Percentiles rank a stretch among this genome's conserved stretches.
These are phyloP conservation scores for Epichloe amarillans DNA, from an alignment of 2,329 filamentous ascomycete genomes.

Conservation along the genomic window DNA sequence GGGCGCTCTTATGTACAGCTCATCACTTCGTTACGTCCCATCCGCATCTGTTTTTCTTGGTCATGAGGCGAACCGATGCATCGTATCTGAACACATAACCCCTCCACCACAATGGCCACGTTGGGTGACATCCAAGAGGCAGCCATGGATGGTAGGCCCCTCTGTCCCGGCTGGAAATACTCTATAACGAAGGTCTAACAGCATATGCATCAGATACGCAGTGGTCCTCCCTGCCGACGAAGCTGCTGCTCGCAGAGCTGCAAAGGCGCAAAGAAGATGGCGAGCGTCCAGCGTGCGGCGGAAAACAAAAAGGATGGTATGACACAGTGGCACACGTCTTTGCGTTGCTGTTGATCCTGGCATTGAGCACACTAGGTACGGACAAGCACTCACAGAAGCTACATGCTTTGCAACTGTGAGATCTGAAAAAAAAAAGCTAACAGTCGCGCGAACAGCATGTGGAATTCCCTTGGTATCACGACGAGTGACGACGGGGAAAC, in stretches of 20 bases:
- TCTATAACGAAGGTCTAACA: conserved; percentile 1
- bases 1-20: too few relatives aligned
- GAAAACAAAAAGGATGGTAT: conserved; percentile 40
- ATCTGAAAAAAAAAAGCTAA: neutral
- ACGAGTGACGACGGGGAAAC: conserved; percentile 41
- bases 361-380: conserved; percentile 44
- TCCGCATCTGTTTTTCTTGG: neutral
- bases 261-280: conserved; percentile 29
- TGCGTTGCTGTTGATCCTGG: conserved; percentile 52
- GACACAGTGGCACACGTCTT: conserved; percentile 55
- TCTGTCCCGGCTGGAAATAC: neutral
- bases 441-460: conserved; percentile 32
- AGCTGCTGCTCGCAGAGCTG: conserved; percentile 39
- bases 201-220: conserved; percentile 13
- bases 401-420: too few relatives aligned
- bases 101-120: conserved; percentile 1
- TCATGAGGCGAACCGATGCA: conserved; percentile 2
- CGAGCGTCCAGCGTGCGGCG: conserved; percentile 38
- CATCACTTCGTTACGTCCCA: neutral
- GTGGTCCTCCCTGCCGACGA: conserved; percentile 39
- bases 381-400: neutral
- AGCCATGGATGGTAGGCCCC: conserved; percentile 6
- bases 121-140: conserved; percentile 9
- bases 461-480: conserved; percentile 53
- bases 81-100: neutral